Percentiles rank a stretch among this genome's conserved stretches.
Evolutionary conservation across 768 basidiomycete genomes (phyloP).

Genomic region (Suillus placidus): DNA sequence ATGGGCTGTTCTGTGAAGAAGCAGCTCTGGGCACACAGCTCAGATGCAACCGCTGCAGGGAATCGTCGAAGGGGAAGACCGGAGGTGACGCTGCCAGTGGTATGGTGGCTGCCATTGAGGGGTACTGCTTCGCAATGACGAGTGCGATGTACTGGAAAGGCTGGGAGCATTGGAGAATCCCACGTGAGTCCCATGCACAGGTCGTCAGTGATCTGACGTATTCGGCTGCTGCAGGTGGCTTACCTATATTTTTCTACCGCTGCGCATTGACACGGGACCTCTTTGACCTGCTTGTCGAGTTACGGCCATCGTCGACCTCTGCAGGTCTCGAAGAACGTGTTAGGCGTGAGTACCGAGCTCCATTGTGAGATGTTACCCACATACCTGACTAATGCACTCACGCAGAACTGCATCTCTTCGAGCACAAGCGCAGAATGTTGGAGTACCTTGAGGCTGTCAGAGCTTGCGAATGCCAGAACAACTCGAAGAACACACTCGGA

Average conservation of each 20-base stretch:
- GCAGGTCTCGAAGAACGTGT: slow-evolving; percentile 25
- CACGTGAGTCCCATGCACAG: slow-evolving; percentile 13
- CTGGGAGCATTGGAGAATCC: slow-evolving; percentile 25
- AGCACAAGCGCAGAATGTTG: slow-evolving; percentile 18
- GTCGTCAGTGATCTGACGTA: no score
- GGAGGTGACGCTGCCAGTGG: no score
- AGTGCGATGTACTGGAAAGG: slow-evolving; percentile 21
- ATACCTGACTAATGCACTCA: background rate
- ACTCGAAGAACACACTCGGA: background rate
- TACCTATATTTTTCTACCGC: slow-evolving; percentile 23
- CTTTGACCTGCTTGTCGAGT: slow-evolving; percentile 27
- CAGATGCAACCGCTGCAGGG: background rate
- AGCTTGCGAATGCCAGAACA: slow-evolving; percentile 1
- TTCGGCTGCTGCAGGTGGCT: slow-evolving; percentile 11
- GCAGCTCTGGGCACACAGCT: background rate
- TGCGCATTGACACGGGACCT: slow-evolving; percentile 27
- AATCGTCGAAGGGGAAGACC: background rate
- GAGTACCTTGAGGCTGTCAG: slow-evolving; percentile 18
- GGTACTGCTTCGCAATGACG: slow-evolving; percentile 20
- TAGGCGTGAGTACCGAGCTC: slow-evolving; percentile 17
- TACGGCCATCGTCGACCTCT: slow-evolving; percentile 23
- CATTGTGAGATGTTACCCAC: no score
- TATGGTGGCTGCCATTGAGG: background rate
- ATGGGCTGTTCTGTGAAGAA: slow-evolving; percentile 9
- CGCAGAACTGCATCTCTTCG: slow-evolving; percentile 27